Percentiles rank a stretch among this genome's conserved stretches.
Conservation (phyloP, 306 rosid species). For the Notholithocarpus densiflorus region DNA sequence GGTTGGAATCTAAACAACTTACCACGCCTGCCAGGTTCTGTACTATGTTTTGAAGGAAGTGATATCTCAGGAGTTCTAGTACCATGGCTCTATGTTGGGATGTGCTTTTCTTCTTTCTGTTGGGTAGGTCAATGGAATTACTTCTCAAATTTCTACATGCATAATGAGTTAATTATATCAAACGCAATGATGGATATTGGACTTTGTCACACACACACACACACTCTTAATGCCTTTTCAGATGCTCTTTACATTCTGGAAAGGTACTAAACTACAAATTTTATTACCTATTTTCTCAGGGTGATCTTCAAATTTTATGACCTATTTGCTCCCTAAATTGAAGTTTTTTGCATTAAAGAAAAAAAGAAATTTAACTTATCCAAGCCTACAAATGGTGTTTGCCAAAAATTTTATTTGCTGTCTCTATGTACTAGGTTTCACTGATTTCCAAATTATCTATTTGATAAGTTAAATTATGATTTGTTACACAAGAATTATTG, state of each 20-base stretch:
- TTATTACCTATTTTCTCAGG: neutral
- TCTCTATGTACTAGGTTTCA: neutral
- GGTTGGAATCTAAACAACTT: conserved; percentile 96
- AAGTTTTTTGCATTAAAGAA: neutral
- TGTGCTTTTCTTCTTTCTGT: conserved; percentile 98
- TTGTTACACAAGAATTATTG: no score
- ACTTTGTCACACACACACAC: neutral
- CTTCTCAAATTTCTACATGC: conserved; percentile 2
- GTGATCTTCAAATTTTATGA: neutral
- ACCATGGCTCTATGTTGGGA: conserved; percentile 97
- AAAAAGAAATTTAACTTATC: neutral
- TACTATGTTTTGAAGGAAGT: conserved; percentile 74
- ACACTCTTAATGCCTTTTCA: neutral
- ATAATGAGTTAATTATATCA: neutral
- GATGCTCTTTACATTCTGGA: neutral
- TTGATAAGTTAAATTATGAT: no score
- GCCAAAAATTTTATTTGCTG: neutral
- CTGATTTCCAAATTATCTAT: no score
- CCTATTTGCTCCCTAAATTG: neutral
- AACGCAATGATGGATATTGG: neutral
- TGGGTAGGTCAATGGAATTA: conserved; percentile 69
- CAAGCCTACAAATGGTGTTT: neutral
- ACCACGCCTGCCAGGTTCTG: conserved; percentile 88
- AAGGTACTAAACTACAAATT: neutral
- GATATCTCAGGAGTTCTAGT: conserved; percentile 96